Evolutionary conservation across 768 basidiomycete species (phyloP).

Genomic region (Mycena galericulata): DNA sequence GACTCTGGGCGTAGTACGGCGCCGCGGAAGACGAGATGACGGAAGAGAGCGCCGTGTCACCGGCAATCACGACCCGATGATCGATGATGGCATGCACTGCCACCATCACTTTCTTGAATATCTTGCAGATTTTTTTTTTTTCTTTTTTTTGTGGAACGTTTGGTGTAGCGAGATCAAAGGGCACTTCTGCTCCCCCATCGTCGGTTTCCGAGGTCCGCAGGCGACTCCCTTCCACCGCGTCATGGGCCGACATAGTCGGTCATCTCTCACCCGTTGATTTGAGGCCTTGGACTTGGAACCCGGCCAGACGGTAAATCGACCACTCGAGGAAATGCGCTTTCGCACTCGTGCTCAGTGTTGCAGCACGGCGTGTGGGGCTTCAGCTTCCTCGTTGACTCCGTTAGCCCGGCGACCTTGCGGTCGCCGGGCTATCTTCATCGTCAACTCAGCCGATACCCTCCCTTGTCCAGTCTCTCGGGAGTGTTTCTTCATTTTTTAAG

Average conservation of each 20-base stretch:
- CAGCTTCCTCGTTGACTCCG: not conserved
- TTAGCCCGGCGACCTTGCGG: not conserved
- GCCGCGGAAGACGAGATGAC: no score
- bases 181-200: no score
- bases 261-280: not conserved
- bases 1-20: no score
- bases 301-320: constrained; percentile 12
- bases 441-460: constrained; percentile 10
- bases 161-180: no score
- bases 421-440: not conserved
- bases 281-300: constrained; percentile 19
- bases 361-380: constrained; percentile 11
- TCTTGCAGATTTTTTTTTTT: no score
- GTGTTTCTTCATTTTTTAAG: constrained; percentile 1
- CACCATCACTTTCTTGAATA: no score
- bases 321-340: constrained; percentile 7
- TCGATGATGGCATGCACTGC: no score
- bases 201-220: no score
- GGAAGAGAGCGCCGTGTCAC: no score
- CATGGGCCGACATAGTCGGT: constrained; percentile 2
- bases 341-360: not conserved
- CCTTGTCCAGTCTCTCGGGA: constrained; percentile 12
- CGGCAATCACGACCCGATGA: no score
- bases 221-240: no score
- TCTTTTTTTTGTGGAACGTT: no score